A percentile compares a stretch with the other conserved stretches of the same genome.
phyloP scores from a whole-genome alignment of 2,329 filamentous ascomycete genomes.

The Colletotrichum eremochloae region DNA sequence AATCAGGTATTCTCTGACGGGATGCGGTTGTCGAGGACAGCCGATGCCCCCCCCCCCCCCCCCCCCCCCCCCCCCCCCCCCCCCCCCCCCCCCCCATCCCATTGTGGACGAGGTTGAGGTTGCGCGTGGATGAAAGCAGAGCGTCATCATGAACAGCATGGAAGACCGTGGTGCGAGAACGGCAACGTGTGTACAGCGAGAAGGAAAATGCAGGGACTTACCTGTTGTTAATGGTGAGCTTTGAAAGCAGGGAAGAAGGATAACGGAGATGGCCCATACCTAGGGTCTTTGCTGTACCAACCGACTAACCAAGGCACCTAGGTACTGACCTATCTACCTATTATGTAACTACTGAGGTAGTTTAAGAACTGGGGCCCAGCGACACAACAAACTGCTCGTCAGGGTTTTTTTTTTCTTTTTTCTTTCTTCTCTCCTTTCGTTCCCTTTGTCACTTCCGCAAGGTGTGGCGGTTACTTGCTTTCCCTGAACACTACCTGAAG shows the following conservation, averaged over 20 bases:
- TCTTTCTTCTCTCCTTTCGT: neutral
- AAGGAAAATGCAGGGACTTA: constrained; percentile 19
- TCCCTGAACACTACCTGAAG: neutral
- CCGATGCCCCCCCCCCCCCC: too few species aligned
- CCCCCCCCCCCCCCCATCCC: too few species aligned
- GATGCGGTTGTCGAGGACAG: neutral
- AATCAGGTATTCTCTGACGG: neutral
- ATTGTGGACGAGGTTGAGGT: constrained; percentile 1
- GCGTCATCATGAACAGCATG: constrained; percentile 34
- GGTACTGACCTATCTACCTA: too few species aligned
- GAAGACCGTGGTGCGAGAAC: constrained; percentile 19
- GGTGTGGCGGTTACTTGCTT: constrained; percentile 8
- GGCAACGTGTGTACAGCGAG: neutral
- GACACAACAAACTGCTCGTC: constrained; percentile 1
- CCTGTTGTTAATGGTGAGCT: neutral
- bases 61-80: too few species aligned
- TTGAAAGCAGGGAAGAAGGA: constrained; percentile 22
- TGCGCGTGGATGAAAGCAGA: neutral
- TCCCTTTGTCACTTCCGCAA: neutral
- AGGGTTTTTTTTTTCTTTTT: neutral
- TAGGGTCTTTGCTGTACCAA: constrained; percentile 12
- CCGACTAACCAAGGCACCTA: too few species aligned
- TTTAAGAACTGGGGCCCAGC: constrained; percentile 24
- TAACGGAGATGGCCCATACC: constrained; percentile 5
- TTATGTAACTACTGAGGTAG: neutral